phyloP scores from a whole-genome alignment of 371 early-diverging fungal genomes.

The Syncephalastrum racemosum region DNA sequence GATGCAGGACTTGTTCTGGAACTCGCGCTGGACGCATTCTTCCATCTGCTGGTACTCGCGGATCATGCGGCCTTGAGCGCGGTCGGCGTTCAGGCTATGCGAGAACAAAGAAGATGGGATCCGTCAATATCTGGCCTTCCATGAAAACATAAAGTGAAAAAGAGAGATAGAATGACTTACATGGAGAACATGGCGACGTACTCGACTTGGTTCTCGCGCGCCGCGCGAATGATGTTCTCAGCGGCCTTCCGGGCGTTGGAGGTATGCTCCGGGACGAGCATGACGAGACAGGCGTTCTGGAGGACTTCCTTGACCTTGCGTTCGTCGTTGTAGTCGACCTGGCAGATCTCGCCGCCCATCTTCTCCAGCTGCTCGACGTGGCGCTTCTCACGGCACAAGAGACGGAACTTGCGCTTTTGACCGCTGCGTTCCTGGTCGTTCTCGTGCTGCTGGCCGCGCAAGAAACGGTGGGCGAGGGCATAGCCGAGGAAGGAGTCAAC shows the following conservation, averaged over 20 bases:
- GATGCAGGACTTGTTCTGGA: slow-evolving; percentile 25
- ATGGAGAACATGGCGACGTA: slow-evolving; percentile 30
- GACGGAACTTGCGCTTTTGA: slow-evolving; percentile 17
- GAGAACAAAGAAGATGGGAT: no score
- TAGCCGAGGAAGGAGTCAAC: slow-evolving; percentile 38
- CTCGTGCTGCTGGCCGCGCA: slow-evolving; percentile 15
- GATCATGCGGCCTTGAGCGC: slow-evolving; percentile 16
- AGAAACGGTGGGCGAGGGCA: slow-evolving; percentile 31
- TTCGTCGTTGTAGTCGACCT: slow-evolving; percentile 34
- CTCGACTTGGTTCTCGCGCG: slow-evolving; percentile 25
- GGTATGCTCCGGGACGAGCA: slow-evolving; percentile 35
- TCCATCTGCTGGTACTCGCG: slow-evolving; percentile 27
- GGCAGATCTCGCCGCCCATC: slow-evolving; percentile 31
- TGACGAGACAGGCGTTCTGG: slow-evolving; percentile 16
- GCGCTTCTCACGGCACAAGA: slow-evolving; percentile 25
- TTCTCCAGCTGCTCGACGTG: slow-evolving; percentile 27
- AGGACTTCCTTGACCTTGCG: slow-evolving; percentile 23
- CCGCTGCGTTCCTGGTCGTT: neutral
- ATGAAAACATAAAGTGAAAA: neutral
- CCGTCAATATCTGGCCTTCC: neutral
- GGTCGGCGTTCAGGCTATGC: neutral
- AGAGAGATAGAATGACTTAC: slow-evolving; percentile 21
- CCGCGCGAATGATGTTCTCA: slow-evolving; percentile 30
- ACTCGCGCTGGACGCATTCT: slow-evolving; percentile 25
- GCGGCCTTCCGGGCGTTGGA: slow-evolving; percentile 27